phyloP scores from a whole-genome alignment of 2,329 filamentous ascomycete genomes.

The Chaetomium olivaceum region DNA sequence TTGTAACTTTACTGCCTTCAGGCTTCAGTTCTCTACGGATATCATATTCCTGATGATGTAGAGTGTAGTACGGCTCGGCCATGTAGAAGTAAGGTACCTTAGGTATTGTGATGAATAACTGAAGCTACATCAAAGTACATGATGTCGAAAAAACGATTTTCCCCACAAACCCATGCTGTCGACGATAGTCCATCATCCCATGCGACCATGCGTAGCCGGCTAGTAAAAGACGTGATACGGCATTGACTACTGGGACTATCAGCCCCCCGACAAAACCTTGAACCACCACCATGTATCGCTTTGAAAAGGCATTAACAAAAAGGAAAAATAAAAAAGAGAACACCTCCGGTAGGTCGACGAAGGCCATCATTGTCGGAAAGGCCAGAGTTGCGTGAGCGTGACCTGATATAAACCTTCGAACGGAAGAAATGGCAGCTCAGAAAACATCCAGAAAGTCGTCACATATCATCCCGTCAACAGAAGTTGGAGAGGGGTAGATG shows the following conservation, averaged over 20 bases:
- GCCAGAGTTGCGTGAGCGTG: conserved; percentile 7
- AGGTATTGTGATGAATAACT: neutral
- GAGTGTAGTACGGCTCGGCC: neutral
- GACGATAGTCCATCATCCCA: neutral
- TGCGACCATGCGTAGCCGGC: no score
- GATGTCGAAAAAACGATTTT: neutral
- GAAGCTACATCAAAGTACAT: neutral
- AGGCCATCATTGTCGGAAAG: neutral
- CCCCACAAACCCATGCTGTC: neutral
- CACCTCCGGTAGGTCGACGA: neutral
- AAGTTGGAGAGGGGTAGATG: neutral
- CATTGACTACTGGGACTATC: neutral
- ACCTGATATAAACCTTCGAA: conserved; percentile 3
- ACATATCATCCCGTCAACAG: neutral
- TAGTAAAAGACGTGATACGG: neutral
- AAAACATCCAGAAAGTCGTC: neutral
- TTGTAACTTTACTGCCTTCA: neutral
- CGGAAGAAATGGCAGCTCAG: neutral
- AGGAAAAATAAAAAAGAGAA: neutral
- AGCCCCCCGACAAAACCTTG: neutral
- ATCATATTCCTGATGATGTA: neutral
- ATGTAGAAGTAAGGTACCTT: neutral
- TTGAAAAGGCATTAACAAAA: neutral
- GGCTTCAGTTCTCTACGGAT: neutral
- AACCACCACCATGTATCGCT: conserved; percentile 1